Percentiles rank a stretch among this genome's conserved stretches.
These are phyloP conservation scores for Eragrostis tef DNA, from an alignment of 202 grass and related monocot species.

Conservation along the genomic window DNA sequence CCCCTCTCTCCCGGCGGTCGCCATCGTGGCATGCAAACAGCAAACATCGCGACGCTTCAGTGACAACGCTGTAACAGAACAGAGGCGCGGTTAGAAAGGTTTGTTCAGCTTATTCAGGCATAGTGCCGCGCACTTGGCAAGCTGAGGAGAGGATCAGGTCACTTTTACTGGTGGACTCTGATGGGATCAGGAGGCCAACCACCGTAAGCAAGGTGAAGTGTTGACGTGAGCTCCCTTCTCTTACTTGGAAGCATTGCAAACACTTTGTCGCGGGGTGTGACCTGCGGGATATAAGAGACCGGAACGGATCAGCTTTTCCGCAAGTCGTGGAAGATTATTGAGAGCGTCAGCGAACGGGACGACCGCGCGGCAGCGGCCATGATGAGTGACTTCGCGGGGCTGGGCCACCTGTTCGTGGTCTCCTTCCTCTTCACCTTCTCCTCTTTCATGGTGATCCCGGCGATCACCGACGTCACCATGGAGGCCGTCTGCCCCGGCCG, in stretches of 20 bases:
- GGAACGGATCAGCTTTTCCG: not conserved
- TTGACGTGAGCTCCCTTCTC: not conserved
- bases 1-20: not conserved
- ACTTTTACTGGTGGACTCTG: not conserved
- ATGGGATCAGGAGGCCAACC: constrained; percentile 3
- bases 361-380: not conserved
- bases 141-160: not conserved
- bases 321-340: not conserved
- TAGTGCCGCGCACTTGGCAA: not conserved
- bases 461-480: constrained; percentile 83
- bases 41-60: not conserved
- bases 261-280: not conserved
- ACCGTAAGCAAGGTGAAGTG: constrained; percentile 32
- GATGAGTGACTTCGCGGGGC: constrained; percentile 55
- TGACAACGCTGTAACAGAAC: not conserved
- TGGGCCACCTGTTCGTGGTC: constrained; percentile 67
- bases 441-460: constrained; percentile 75
- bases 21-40: constrained; percentile 26
- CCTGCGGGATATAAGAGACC: constrained; percentile 30
- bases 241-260: constrained; percentile 60
- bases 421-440: constrained; percentile 80
- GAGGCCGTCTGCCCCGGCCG: constrained; percentile 69
- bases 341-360: not conserved
- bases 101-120: constrained; percentile 26
- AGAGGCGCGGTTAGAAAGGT: not conserved